Evolutionary conservation across 2,329 filamentous ascomycete species (phyloP), one percentile per base, ranked within the genome.

Genomic region (Scedosporium boydii): DNA sequence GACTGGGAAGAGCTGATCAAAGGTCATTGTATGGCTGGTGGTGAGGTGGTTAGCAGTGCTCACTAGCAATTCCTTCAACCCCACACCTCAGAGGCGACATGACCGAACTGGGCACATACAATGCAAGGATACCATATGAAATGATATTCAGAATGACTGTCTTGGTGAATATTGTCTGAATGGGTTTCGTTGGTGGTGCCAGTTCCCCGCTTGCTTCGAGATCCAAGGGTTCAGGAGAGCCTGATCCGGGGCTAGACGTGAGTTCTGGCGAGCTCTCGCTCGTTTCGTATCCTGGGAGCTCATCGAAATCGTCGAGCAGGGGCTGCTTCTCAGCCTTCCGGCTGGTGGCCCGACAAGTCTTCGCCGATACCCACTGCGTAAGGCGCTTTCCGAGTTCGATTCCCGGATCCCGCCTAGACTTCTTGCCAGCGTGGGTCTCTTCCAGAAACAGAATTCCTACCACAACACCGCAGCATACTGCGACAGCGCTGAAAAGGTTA

Each of bases 1-100:
- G 1, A 97, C 90, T 0, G 95, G 93, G 68, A 98, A 87, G 58
- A 98, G 83, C 70, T 96, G 90, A 75, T 99, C 95, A 69, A 96
- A 95, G 0, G 93, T 96, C 76, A 99, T 97, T 12, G 93, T 97
- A 77, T 98, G 93, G 77, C 93, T 96, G 70, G 12, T 48, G 65
- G 38, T 29, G 38, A 12, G 14, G 53, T 62, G 16, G 58, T 71
- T 65, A 71, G 68, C 16, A 27, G 21, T 2, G 51, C 51, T 55
- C 23, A 58, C 34, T 3, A 4, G 12, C 3, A 10, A 14, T 58
- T 42, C n/a, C 16, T 12, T 41, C 34, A 21, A 18, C 38, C 34
- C 26, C n/a, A 58, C 23, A 6, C 4, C n/a, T 12, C 27, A 2
- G 44, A 18, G 23, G 64, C 67, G 64, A 67, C 62, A 69, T 59